Evolutionary conservation across 2,329 filamentous ascomycete genomes (phyloP), one percentile per base, ranked within the genome.

Genomic region (Rhytidhysteron rufulum): DNA sequence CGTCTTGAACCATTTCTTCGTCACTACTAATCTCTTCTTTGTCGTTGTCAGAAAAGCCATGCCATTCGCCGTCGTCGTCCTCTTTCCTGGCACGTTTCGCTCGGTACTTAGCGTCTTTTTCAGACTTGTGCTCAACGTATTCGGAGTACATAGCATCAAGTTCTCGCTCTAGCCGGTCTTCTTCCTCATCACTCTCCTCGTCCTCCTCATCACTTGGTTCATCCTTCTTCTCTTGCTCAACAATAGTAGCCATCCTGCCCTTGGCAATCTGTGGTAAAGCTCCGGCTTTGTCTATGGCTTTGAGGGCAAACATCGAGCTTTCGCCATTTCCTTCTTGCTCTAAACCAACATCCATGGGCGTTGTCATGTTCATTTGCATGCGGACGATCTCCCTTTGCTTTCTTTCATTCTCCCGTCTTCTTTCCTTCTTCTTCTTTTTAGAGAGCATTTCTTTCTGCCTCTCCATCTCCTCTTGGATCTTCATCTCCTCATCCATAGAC

Each of bases 341-440:
- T 70, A 95, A 79, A 57, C 93, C 93, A 48, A 98, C 95, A 49
- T 98, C 93, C 75, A 88, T 93, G 6, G 93, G 93, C 1, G 89
- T 86, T 2, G 84, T 85, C 93, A 98, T 98, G 69, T 96, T 85
- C 72, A 98, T 82, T 66, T 98, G 93, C 85, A 98, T 85, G 24
- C 93, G 83, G n/a, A 95, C 77, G 44, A 97, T 88, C 50, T 97
- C 93, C 53, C 87, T 93, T 53, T 93, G 87, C 67, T 95, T 97
- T 65, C 82, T 82, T 66, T 98, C 93, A 50, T 98, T 98, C 44
- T 95, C 89, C 54, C 78, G 86, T 49, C 90, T 79, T 51, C 85
- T 81, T 56, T 95, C 86, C 54, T 88, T 85, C 70, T 89, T 94
- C 66, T 83, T 91, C 53, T 83, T 82, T 17, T 83, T 66, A 31